Base-by-base conservation (phyloP, 2,329 filamentous ascomycete species). In the Colletotrichum tamarilloi region DNA sequence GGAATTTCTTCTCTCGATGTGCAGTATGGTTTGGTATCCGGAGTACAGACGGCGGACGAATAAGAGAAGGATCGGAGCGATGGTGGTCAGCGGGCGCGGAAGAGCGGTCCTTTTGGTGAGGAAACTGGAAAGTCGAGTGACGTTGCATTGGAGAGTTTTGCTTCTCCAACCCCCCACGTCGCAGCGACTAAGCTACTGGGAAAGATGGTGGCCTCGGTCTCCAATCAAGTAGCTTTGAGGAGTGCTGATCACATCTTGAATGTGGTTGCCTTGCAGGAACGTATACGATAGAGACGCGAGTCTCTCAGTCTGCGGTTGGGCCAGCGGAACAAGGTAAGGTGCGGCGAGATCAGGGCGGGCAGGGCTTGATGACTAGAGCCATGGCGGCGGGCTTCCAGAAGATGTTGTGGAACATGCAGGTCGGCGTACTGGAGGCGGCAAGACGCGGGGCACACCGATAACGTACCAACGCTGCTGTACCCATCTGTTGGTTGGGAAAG, bases 141-240 rank as follows among this genome's bases (percentile, higher is more conserved):
- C 68, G 69, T 72, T 63, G 69, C 69, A 72, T 64, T 46, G 58
- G 49, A 57, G 46, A 35, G n/a, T 42, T 68, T 62, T 62, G 64
- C 58, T 68, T 68, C 68, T 66, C 62, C 62, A 66, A 72, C 57
- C 68, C 65, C 69, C 69, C 58, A 63, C 65, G 65, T 58, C 59
- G 57, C 64, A 68, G 53, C 22, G 26, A 22, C 42, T 42, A 26
- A 68, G 53, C 22, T 42, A 28, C 42, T 42, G 24, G 67, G 53
- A 65, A 42, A 68, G 62, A 66, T 38, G 28, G 62, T 26, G 63
- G 63, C 57, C 35, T 62, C 49, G 63, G 68, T 62, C 63, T 63
- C 68, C 49, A 72, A 57, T 72, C 49, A 62, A 57, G 55, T 5
- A 32, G 55, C 22, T 49, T 14, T 11, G 16, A 24, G 24, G 49